These are phyloP conservation scores for Graphilbum sp. DNA, from an alignment of 2,329 filamentous ascomycete species.

Conservation along the genomic window DNA sequence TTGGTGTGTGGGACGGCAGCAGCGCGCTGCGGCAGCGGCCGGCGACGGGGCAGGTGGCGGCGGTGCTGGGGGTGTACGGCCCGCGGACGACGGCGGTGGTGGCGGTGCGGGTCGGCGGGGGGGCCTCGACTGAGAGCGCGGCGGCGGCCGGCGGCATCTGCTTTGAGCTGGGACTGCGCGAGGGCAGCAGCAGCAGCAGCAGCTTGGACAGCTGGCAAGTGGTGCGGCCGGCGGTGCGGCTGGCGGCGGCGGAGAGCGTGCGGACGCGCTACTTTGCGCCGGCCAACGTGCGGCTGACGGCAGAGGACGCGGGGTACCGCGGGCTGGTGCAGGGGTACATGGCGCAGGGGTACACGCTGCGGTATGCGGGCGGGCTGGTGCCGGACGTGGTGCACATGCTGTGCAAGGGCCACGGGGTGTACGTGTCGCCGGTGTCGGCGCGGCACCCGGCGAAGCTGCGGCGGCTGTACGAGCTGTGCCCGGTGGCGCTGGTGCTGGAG, in stretches of 20 bases:
- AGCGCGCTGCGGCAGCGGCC: slow-evolving; percentile 26
- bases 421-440: slow-evolving; percentile 37
- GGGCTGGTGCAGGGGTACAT: slow-evolving; percentile 32
- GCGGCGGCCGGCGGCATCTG: too few species aligned
- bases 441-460: slow-evolving; percentile 39
- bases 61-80: slow-evolving; percentile 36
- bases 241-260: slow-evolving; percentile 17
- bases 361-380: slow-evolving; percentile 44
- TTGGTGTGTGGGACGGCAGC: slow-evolving; percentile 39
- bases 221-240: slow-evolving; percentile 22
- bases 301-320: slow-evolving; percentile 32
- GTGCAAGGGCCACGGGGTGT: slow-evolving; percentile 45
- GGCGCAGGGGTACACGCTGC: slow-evolving; percentile 36
- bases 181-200: too few species aligned
- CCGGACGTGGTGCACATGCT: slow-evolving; percentile 43
- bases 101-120: slow-evolving; percentile 25
- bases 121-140: slow-evolving; percentile 6
- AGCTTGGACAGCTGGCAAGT: too few species aligned
- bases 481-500: slow-evolving; percentile 43
- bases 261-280: slow-evolving; percentile 42
- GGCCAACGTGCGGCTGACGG: slow-evolving; percentile 41
- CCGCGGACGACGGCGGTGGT: slow-evolving; percentile 39
- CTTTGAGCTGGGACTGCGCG: slow-evolving; percentile 32
- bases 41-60: slow-evolving; percentile 24
- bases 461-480: slow-evolving; percentile 40